phyloP scores from a whole-genome alignment of 2,329 filamentous ascomycete species.

The Drechslerella dactyloides region DNA sequence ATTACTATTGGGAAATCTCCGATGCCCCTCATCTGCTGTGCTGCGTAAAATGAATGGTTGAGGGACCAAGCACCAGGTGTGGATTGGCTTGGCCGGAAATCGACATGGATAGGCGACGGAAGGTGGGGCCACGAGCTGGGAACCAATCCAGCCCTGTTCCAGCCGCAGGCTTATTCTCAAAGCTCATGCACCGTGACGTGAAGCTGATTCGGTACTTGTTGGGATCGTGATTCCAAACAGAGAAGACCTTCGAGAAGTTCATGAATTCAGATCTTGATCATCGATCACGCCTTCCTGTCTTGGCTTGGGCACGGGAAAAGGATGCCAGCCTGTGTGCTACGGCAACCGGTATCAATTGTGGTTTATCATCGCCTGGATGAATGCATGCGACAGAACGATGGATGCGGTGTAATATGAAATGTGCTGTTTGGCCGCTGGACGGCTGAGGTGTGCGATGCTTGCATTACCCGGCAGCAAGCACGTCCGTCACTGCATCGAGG shows the following conservation, averaged over 20 bases:
- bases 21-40: slow-evolving; percentile 29
- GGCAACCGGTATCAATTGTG: background rate
- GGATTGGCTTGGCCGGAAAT: slow-evolving; percentile 33
- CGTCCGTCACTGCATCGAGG: slow-evolving; percentile 9
- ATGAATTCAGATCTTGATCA: slow-evolving; percentile 43
- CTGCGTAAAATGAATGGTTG: slow-evolving; percentile 16
- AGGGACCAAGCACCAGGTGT: slow-evolving; percentile 43
- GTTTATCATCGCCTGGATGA: slow-evolving; percentile 8
- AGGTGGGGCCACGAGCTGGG: slow-evolving; percentile 39
- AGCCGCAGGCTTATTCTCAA: slow-evolving; percentile 12
- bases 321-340: background rate
- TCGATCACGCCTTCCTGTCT: slow-evolving; percentile 16
- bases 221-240: slow-evolving; percentile 15
- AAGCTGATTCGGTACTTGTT: slow-evolving; percentile 27
- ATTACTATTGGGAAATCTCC: slow-evolving; percentile 39
- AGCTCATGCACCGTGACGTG: slow-evolving; percentile 45
- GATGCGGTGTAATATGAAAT: slow-evolving; percentile 9
- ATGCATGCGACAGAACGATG: background rate
- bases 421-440: background rate
- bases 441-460: slow-evolving; percentile 34
- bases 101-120: slow-evolving; percentile 39
- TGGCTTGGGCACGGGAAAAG: background rate
- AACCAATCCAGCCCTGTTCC: slow-evolving; percentile 25
- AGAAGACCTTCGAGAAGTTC: slow-evolving; percentile 12
- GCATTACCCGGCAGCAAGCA: slow-evolving; percentile 43